Conservation (phyloP, 2,329 filamentous ascomycete genomes). For the Colletotrichum euphorbiae region DNA sequence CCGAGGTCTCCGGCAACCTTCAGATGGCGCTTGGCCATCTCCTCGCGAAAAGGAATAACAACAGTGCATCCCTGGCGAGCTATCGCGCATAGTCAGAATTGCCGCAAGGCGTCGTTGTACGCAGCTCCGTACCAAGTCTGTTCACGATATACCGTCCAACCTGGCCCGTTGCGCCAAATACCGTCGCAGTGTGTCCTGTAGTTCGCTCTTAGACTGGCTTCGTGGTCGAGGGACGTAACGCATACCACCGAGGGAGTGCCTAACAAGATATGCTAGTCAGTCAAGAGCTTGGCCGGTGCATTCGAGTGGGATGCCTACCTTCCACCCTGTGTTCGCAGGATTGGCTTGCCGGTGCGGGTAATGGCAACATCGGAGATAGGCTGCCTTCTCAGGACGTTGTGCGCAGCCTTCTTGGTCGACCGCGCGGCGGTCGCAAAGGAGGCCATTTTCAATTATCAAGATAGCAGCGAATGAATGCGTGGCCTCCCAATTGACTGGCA, state of each 20-base stretch:
- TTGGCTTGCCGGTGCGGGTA: slow-evolving; percentile 95
- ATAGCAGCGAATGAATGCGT: slow-evolving; percentile 27
- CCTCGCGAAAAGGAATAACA: slow-evolving; percentile 92
- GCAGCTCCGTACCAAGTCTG: slow-evolving; percentile 73
- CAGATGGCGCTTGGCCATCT: slow-evolving; percentile 97
- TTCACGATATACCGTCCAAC: slow-evolving; percentile 98
- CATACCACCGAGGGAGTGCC: slow-evolving; percentile 88
- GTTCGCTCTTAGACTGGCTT: slow-evolving; percentile 35
- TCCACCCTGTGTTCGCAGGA: slow-evolving; percentile 88
- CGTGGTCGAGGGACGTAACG: slow-evolving; percentile 6
- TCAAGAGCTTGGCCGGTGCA: neutral
- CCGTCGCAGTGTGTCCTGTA: slow-evolving; percentile 92
- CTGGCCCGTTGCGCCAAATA: slow-evolving; percentile 97
- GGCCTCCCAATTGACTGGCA: slow-evolving; percentile 42
- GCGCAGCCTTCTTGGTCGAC: slow-evolving; percentile 60
- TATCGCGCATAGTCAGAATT: slow-evolving; percentile 51
- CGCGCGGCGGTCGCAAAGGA: slow-evolving; percentile 68
- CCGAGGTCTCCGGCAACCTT: slow-evolving; percentile 97
- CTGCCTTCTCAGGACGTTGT: slow-evolving; percentile 63
- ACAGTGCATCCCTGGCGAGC: slow-evolving; percentile 95
- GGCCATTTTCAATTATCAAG: slow-evolving; percentile 55
- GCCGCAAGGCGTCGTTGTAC: slow-evolving; percentile 41
- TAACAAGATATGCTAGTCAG: slow-evolving; percentile 49
- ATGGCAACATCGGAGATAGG: slow-evolving; percentile 86
- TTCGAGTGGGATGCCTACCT: slow-evolving; percentile 68